Evolutionary conservation across 78 protist genomes (phyloP).

Genomic region (Tieghemostelium lacteum): DNA sequence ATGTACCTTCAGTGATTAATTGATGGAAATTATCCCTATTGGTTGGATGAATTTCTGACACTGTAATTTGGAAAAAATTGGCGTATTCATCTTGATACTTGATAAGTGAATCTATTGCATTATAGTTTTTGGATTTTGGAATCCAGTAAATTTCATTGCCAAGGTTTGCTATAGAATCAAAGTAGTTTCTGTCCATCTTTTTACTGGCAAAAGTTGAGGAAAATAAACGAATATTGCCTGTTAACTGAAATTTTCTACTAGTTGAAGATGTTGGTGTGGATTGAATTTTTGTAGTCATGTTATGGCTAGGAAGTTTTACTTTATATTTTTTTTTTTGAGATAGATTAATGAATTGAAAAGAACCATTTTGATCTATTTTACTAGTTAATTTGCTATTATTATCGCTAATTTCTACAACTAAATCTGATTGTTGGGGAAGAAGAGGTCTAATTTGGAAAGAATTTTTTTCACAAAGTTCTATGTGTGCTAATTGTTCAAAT

Average conservation of each 20-base stretch:
- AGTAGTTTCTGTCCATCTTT: too few relatives aligned
- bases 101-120: background rate
- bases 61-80: background rate
- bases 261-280: background rate
- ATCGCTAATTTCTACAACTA: too few relatives aligned
- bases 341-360: too few relatives aligned
- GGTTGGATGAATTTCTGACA: background rate
- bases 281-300: too few relatives aligned
- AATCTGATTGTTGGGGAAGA: too few relatives aligned
- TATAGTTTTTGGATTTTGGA: background rate
- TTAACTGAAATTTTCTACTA: background rate
- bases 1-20: background rate
- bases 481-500: background rate
- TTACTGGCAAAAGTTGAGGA: too few relatives aligned
- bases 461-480: background rate
- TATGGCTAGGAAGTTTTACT: too few relatives aligned
- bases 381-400: too few relatives aligned
- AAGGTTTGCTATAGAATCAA: background rate
- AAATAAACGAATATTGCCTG: background rate
- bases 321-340: too few relatives aligned
- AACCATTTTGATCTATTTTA: background rate
- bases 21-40: background rate
- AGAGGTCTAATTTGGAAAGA: background rate
- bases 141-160: background rate
- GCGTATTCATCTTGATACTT: background rate